phyloP scores from a whole-genome alignment of 345 rosid genomes.

The Iberis pinnata region DNA sequence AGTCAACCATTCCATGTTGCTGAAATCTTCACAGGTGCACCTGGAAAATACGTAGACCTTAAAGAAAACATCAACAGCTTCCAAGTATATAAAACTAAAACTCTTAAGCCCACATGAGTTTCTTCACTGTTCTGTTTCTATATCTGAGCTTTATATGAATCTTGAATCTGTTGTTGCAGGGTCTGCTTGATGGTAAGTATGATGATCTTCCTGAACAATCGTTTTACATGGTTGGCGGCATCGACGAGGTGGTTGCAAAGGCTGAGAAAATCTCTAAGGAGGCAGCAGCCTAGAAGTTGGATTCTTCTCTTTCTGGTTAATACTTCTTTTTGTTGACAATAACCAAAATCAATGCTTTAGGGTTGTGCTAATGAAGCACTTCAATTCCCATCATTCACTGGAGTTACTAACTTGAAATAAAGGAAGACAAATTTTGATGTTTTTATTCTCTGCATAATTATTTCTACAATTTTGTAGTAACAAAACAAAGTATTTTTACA shows the following conservation, averaged over 20 bases:
- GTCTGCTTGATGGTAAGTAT: background rate
- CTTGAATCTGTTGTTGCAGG: background rate
- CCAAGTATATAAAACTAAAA: slow-evolving; percentile 44
- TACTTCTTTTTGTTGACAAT: slow-evolving; percentile 23
- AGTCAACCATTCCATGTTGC: slow-evolving; percentile 99
- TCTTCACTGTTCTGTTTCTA: background rate
- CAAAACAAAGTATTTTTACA: background rate
- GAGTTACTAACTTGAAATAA: slow-evolving; percentile 14
- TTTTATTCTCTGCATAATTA: slow-evolving; percentile 9
- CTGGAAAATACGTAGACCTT: slow-evolving; percentile 95
- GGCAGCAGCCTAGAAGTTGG: slow-evolving; percentile 8
- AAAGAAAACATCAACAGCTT: slow-evolving; percentile 84
- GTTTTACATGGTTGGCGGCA: background rate
- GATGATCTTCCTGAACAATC: background rate
- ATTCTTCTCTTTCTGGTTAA: background rate
- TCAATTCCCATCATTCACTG: slow-evolving; percentile 19
- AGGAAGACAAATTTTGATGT: slow-evolving; percentile 20
- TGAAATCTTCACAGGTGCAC: slow-evolving; percentile 98
- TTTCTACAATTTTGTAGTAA: background rate
- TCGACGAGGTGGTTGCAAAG: background rate
- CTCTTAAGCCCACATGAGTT: background rate
- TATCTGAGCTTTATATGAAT: slow-evolving; percentile 2
- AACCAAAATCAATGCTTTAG: slow-evolving; percentile 18
- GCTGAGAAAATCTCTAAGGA: background rate
- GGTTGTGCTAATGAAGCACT: too few relatives aligned